Conservation (phyloP, 2,329 filamentous ascomycete genomes). For the Drechslerella dactyloides region DNA sequence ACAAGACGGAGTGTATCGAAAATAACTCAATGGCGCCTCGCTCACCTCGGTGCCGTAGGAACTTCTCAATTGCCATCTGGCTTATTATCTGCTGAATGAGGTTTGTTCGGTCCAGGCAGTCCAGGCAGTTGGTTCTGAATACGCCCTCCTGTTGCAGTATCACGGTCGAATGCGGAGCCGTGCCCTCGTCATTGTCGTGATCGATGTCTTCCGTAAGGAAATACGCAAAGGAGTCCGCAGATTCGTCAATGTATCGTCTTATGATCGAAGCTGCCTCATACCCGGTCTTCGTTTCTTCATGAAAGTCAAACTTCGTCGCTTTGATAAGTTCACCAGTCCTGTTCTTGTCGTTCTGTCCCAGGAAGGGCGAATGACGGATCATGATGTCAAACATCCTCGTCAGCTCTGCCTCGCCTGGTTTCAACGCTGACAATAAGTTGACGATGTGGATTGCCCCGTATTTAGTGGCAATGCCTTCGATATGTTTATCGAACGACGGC, state of each 20-base stretch:
- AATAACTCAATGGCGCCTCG: constrained; percentile 80
- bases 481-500: constrained; percentile 93
- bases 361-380: constrained; percentile 75
- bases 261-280: constrained; percentile 92
- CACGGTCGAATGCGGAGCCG: constrained; percentile 62
- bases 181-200: constrained; percentile 61
- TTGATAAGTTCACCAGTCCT: constrained; percentile 70
- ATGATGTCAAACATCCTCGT: constrained; percentile 80
- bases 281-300: constrained; percentile 88
- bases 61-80: constrained; percentile 86
- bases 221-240: constrained; percentile 88
- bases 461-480: constrained; percentile 79
- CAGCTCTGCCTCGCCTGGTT: constrained; percentile 83
- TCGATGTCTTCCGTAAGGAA: constrained; percentile 78
- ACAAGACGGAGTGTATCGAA: constrained; percentile 88
- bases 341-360: constrained; percentile 65
- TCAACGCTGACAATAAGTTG: constrained; percentile 89
- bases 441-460: constrained; percentile 93
- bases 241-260: constrained; percentile 75
- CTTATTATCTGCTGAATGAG: constrained; percentile 95
- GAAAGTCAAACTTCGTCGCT: constrained; percentile 92
- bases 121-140: constrained; percentile 93
- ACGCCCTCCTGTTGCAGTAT: constrained; percentile 92
- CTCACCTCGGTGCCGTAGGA: constrained; percentile 75
- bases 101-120: constrained; percentile 95